phyloP scores from a whole-genome alignment of 2,329 filamentous ascomycete species.

The Pseudogymnoascus destructans region DNA sequence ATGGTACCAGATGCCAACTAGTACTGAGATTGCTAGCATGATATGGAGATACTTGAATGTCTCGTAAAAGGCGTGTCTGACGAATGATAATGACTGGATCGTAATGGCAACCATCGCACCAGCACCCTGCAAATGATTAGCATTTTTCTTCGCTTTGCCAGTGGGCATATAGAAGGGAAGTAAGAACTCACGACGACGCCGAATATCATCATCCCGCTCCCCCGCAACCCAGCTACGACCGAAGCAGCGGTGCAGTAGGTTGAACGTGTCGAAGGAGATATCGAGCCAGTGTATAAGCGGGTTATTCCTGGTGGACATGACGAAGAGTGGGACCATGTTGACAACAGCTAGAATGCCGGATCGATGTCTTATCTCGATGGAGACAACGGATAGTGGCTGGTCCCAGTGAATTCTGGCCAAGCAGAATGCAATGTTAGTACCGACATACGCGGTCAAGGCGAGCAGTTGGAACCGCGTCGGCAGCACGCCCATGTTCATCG shows the following conservation, averaged over 20 bases:
- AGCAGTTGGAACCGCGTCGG: conserved; percentile 67
- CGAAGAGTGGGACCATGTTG: conserved; percentile 67
- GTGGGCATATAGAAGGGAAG: conserved; percentile 11
- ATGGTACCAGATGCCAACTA: conserved; percentile 57
- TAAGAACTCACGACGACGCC: conserved; percentile 48
- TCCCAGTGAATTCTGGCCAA: conserved; percentile 50
- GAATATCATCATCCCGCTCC: conserved; percentile 33
- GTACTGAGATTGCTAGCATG: conserved; percentile 41
- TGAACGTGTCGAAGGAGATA: conserved; percentile 73
- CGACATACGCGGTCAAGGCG: conserved; percentile 54
- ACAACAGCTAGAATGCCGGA: conserved; percentile 57
- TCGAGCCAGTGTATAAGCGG: conserved; percentile 58
- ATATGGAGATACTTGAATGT: conserved; percentile 65
- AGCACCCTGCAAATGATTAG: conserved; percentile 33
- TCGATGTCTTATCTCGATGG: conserved; percentile 48
- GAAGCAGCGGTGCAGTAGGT: conserved; percentile 69
- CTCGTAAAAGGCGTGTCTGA: conserved; percentile 70
- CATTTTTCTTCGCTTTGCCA: neutral
- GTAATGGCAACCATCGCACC: conserved; percentile 48
- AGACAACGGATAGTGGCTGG: conserved; percentile 32
- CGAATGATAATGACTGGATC: conserved; percentile 55
- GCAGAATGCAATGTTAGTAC: conserved; percentile 66
- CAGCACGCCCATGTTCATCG: conserved; percentile 61
- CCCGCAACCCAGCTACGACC: conserved; percentile 49
- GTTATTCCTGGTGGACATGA: conserved; percentile 66